A percentile compares a stretch with the other conserved stretches of the same genome.
These are phyloP conservation scores for Saccharomyces hybrid DNA, from an alignment of 1,139 yeast genomes.

Conservation along the genomic window DNA sequence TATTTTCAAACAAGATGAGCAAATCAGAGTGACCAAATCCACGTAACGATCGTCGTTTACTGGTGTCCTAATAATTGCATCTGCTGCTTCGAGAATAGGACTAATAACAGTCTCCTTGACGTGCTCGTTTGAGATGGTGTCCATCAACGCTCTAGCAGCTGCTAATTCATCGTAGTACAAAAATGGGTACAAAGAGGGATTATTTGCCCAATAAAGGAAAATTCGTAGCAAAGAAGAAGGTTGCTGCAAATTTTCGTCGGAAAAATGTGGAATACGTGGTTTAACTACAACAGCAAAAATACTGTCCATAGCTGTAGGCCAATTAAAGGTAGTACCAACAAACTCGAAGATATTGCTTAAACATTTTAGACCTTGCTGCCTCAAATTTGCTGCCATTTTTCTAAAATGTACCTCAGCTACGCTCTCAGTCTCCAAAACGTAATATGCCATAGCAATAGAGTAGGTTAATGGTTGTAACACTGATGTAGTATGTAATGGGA, in stretches of 20 bases:
- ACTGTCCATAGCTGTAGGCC: constrained; percentile 48
- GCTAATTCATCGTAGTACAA: constrained; percentile 50
- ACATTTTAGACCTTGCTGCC: constrained; percentile 57
- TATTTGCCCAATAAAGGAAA: constrained; percentile 57
- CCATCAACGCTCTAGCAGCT: constrained; percentile 50
- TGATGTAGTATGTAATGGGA: constrained; percentile 42
- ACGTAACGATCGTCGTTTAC: constrained; percentile 40
- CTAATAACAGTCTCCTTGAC: constrained; percentile 64
- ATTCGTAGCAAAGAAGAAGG: constrained; percentile 69
- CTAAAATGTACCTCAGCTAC: constrained; percentile 21
- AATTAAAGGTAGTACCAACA: constrained; percentile 43
- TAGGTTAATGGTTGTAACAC: constrained; percentile 56
- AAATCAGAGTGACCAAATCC: constrained; percentile 47
- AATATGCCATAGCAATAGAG: constrained; percentile 50
- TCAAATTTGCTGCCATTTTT: constrained; percentile 46
- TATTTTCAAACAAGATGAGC: constrained; percentile 46
- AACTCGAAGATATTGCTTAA: constrained; percentile 43
- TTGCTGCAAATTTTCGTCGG: constrained; percentile 71
- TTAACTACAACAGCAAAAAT: constrained; percentile 50
- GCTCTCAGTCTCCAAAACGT: constrained; percentile 33
- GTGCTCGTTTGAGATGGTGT: constrained; percentile 44
- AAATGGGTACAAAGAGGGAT: constrained; percentile 43
- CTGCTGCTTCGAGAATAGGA: constrained; percentile 50
- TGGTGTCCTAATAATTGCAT: constrained; percentile 39
- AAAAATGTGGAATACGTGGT: constrained; percentile 63